Percentiles rank a stretch among this genome's conserved stretches.
phyloP scores from a whole-genome alignment of 805 yeast genomes.

The Saccharomycopsis amapae region DNA sequence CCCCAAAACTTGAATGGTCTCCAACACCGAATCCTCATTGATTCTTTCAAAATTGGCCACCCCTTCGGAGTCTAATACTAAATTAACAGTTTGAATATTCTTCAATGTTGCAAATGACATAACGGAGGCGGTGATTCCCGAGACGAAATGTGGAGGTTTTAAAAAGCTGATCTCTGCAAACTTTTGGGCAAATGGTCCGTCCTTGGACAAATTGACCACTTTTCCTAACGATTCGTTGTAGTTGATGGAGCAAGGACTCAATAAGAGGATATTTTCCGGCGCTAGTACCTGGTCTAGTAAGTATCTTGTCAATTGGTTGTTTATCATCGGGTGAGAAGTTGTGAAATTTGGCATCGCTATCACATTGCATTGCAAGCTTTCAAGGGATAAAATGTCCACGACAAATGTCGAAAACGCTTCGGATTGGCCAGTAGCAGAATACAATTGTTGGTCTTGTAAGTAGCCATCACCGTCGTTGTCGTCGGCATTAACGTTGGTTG shows the following conservation, averaged over 20 bases:
- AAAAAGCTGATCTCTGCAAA: constrained; percentile 28
- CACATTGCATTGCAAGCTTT: constrained; percentile 24
- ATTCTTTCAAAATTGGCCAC: constrained; percentile 50
- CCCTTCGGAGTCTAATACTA: constrained; percentile 52
- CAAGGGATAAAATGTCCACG: constrained; percentile 21
- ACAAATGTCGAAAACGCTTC: constrained; percentile 24
- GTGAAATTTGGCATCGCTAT: constrained; percentile 14
- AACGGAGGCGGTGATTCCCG: constrained; percentile 49
- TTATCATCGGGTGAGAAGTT: constrained; percentile 23
- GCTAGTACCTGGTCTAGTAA: constrained; percentile 23
- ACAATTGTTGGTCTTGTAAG: constrained; percentile 42
- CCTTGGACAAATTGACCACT: constrained; percentile 14
- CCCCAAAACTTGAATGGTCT: constrained; percentile 4
- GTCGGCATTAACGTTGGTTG: neutral
- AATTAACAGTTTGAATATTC: constrained; percentile 12
- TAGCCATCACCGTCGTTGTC: constrained; percentile 3
- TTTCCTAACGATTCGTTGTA: constrained; percentile 23
- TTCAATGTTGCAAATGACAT: constrained; percentile 25
- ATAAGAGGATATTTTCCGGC: constrained; percentile 18
- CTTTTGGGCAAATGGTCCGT: constrained; percentile 22
- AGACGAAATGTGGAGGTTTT: constrained; percentile 54
- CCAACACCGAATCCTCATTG: constrained; percentile 25
- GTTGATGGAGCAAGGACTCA: constrained; percentile 33
- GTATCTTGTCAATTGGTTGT: constrained; percentile 4
- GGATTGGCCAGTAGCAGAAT: constrained; percentile 27